A percentile compares a stretch with the other conserved stretches of the same genome.
Evolutionary conservation across 306 rosid genomes (phyloP).

Genomic region (Mimosa pudica): DNA sequence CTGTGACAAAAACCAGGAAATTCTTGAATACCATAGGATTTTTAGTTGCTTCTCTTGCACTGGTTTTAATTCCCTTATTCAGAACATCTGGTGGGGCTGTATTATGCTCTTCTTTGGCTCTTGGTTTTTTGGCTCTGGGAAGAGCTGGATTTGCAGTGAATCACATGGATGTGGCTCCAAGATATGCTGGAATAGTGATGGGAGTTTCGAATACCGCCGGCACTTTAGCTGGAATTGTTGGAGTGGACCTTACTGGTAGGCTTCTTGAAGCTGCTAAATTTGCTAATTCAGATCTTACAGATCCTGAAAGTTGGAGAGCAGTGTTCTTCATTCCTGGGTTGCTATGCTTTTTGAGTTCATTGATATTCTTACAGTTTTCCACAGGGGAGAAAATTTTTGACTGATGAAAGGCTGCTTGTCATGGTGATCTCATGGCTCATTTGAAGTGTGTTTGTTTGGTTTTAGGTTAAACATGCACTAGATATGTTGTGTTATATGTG

Average conservation of each 20-base stretch:
- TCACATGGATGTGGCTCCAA: slow-evolving; percentile 94
- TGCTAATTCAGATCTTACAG: slow-evolving; percentile 73
- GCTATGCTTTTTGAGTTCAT: slow-evolving; percentile 76
- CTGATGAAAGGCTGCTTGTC: slow-evolving; percentile 50
- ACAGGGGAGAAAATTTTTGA: slow-evolving; percentile 96
- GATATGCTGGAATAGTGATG: slow-evolving; percentile 96
- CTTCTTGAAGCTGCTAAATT: slow-evolving; percentile 86
- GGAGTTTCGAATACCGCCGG: slow-evolving; percentile 97
- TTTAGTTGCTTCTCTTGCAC: slow-evolving; percentile 78
- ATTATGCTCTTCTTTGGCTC: slow-evolving; percentile 90
- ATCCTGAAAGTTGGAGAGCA: slow-evolving; percentile 81
- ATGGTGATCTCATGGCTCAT: slow-evolving; percentile 19
- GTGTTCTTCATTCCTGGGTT: slow-evolving; percentile 88
- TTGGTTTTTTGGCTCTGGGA: slow-evolving; percentile 94
- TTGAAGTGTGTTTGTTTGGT: not conserved
- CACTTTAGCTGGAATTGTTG: slow-evolving; percentile 87
- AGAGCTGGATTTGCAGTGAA: slow-evolving; percentile 98
- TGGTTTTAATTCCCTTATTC: slow-evolving; percentile 74
- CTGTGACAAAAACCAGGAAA: slow-evolving; percentile 80
- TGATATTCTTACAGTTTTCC: slow-evolving; percentile 72
- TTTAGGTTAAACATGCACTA: not conserved
- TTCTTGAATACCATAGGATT: slow-evolving; percentile 85
- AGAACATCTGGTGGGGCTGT: slow-evolving; percentile 88
- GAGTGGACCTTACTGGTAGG: slow-evolving; percentile 85
- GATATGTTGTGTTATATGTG: slow-evolving; percentile 4